These are phyloP conservation scores for Geotrichum europaeum DNA, from an alignment of 1,139 yeast genomes.

Conservation along the genomic window DNA sequence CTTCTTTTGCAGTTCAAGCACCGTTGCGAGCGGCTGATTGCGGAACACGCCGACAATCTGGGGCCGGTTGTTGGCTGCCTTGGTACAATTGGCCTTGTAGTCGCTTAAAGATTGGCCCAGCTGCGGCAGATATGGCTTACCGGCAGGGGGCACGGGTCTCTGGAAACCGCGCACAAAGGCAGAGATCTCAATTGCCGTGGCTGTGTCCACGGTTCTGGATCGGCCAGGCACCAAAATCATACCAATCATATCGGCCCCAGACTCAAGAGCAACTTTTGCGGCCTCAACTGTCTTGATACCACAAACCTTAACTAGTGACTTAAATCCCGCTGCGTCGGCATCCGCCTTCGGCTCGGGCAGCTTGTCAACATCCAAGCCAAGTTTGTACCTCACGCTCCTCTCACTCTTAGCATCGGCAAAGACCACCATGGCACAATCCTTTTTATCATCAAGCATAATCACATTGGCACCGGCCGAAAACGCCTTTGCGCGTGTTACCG, in stretches of 20 bases:
- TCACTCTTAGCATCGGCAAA: not conserved
- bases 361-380: not conserved
- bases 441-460: constrained; percentile 1
- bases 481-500: not conserved
- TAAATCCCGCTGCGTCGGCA: not conserved
- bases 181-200: constrained; percentile 52
- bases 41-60: constrained; percentile 84
- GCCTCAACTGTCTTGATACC: constrained; percentile 67
- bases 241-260: constrained; percentile 76
- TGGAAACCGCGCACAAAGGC: constrained; percentile 27
- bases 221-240: constrained; percentile 81
- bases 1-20: constrained; percentile 43
- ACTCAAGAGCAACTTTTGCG: constrained; percentile 59
- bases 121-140: not conserved
- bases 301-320: constrained; percentile 64
- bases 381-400: not conserved
- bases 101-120: constrained; percentile 7
- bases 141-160: not conserved
- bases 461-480: constrained; percentile 7
- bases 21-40: constrained; percentile 66
- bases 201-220: constrained; percentile 57
- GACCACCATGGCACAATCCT: not conserved
- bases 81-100: not conserved
- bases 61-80: constrained; percentile 42
- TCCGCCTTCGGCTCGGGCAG: not conserved